These are phyloP conservation scores for Starmerella potacharoeniae DNA, from an alignment of 805 yeast genomes.

Conservation along the genomic window DNA sequence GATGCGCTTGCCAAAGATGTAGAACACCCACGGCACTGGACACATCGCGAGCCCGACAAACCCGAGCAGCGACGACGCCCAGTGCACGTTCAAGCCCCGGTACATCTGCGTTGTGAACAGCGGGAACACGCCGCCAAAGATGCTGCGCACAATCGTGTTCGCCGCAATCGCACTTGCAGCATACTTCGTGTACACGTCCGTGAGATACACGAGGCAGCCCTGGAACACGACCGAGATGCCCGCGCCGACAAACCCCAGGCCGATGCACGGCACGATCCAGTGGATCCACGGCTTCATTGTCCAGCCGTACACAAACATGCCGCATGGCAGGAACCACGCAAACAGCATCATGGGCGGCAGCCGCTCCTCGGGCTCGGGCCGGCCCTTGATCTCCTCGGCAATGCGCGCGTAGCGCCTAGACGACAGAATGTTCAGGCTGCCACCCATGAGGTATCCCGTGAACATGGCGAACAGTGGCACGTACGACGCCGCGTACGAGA, in stretches of 20 bases:
- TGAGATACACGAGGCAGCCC: constrained; percentile 48
- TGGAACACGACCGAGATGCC: constrained; percentile 49
- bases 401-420: constrained; percentile 30
- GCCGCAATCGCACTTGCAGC: constrained; percentile 58
- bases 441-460: constrained; percentile 27
- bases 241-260: constrained; percentile 40
- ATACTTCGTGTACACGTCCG: constrained; percentile 46
- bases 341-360: constrained; percentile 64
- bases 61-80: constrained; percentile 45
- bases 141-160: constrained; percentile 45
- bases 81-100: constrained; percentile 36
- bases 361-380: constrained; percentile 66
- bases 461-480: constrained; percentile 29
- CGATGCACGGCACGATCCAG: constrained; percentile 49
- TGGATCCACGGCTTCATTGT: constrained; percentile 54
- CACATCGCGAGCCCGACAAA: constrained; percentile 37
- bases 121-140: constrained; percentile 51
- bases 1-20: constrained; percentile 34
- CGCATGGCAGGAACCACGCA: constrained; percentile 58
- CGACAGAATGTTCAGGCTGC: constrained; percentile 28
- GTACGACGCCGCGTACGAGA: constrained; percentile 28
- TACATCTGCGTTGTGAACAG: constrained; percentile 54
- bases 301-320: constrained; percentile 83
- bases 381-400: constrained; percentile 28
- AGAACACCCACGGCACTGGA: constrained; percentile 43